Percentiles rank a stretch among this genome's conserved stretches.
Conservation (phyloP, 1,139 yeast species). For the Scheffersomyces stambukii region DNA sequence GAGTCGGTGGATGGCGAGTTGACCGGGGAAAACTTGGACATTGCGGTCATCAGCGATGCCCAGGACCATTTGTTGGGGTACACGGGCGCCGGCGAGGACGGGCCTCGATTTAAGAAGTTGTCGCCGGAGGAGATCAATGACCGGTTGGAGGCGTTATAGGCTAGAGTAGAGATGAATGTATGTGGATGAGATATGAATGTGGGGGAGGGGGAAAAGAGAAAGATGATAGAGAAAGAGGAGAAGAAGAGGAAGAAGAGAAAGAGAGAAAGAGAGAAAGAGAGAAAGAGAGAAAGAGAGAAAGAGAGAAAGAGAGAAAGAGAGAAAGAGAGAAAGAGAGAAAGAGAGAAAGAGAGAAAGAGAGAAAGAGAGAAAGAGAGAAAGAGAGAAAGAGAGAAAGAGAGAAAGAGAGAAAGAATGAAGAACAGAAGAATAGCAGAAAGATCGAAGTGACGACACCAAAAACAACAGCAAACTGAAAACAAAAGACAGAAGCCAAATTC, state of each 20-base stretch:
- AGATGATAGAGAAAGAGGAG: neutral
- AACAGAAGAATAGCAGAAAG: no score
- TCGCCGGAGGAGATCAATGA: conserved; percentile 91
- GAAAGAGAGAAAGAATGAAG: no score
- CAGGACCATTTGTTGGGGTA: conserved; percentile 80
- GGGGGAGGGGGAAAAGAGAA: neutral
- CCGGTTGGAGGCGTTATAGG: conserved; percentile 82
- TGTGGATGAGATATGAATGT: no score
- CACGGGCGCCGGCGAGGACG: conserved; percentile 73
- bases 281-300: conserved; percentile 1
- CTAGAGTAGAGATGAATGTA: conserved; percentile 2
- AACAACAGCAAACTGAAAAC: no score
- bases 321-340: neutral
- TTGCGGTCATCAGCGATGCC: conserved; percentile 81
- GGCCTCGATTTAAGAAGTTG: conserved; percentile 86
- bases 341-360: neutral
- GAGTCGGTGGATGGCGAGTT: conserved; percentile 98
- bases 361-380: neutral
- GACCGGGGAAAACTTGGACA: conserved; percentile 94
- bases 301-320: neutral
- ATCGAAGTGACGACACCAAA: no score
- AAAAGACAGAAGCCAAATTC: no score
- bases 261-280: neutral
- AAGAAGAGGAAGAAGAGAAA: neutral
- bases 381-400: no score